Evolutionary conservation across 441 rosid genomes (phyloP).

Genomic region (Syzygium malaccense): DNA sequence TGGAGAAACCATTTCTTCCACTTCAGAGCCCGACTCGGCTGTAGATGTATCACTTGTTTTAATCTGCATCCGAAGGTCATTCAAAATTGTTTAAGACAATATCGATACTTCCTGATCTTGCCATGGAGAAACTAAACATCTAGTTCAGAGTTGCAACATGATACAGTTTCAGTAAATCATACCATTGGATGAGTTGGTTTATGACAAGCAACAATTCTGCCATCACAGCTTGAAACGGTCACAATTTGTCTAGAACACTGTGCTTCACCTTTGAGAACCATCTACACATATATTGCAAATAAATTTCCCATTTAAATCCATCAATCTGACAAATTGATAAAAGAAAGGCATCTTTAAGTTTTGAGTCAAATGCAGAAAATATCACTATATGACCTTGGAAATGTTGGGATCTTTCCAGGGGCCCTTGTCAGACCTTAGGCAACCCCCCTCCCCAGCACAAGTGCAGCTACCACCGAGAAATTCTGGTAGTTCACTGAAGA

Average conservation of each 20-base stretch:
- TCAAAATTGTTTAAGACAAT: background rate
- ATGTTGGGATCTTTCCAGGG: conserved; percentile 13
- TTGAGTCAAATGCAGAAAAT: background rate
- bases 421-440: conserved; percentile 13
- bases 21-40: conserved; percentile 15
- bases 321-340: background rate
- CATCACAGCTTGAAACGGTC: background rate
- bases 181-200: background rate
- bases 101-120: background rate
- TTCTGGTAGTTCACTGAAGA: conserved; percentile 13
- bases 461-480: conserved; percentile 15
- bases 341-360: background rate
- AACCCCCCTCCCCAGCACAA: conserved; percentile 1
- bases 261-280: conserved; percentile 2
- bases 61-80: background rate
- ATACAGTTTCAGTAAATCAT: background rate
- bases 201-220: background rate
- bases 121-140: background rate
- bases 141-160: background rate
- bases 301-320: background rate
- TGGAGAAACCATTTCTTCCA: conserved; percentile 14
- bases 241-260: background rate
- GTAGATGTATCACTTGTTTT: conserved; percentile 11
- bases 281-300: background rate
- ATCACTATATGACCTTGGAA: background rate